These are phyloP conservation scores for Russula foetens DNA, from an alignment of 768 basidiomycete genomes.

Conservation along the genomic window DNA sequence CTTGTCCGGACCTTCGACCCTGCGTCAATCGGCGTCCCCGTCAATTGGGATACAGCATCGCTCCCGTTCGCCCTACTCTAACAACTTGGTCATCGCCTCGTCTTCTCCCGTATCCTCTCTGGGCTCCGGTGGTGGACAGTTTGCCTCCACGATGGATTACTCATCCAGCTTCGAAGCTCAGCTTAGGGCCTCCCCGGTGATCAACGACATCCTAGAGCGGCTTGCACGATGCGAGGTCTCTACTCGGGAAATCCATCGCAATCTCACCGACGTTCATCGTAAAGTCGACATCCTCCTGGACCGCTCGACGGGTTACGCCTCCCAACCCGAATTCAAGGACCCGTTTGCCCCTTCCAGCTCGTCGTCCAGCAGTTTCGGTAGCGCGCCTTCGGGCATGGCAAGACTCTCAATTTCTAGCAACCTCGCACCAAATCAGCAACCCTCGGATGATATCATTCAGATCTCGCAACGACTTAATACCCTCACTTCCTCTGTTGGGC, in stretches of 20 bases:
- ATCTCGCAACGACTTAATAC: conserved; percentile 75
- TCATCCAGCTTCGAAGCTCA: conserved; percentile 56
- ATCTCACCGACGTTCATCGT: conserved; percentile 63
- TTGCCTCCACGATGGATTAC: conserved; percentile 41
- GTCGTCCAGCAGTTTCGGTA: conserved; percentile 12
- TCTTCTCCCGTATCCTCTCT: conserved; percentile 74
- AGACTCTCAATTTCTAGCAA: conserved; percentile 58
- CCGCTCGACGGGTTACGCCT: conserved; percentile 39
- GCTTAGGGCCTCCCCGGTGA: conserved; percentile 65
- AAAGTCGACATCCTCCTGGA: conserved; percentile 75
- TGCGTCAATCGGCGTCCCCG: conserved; percentile 14
- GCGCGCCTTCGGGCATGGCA: conserved; percentile 34
- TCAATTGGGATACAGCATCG: conserved; percentile 21
- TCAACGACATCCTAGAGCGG: conserved; percentile 70
- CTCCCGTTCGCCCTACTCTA: conserved; percentile 37
- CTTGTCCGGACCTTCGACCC: conserved; percentile 12
- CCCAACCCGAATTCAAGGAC: conserved; percentile 69
- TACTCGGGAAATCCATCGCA: conserved; percentile 63
- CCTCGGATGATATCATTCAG: conserved; percentile 61
- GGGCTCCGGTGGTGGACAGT: conserved; percentile 65
- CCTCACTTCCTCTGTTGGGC: conserved; percentile 77
- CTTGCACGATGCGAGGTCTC: conserved; percentile 62
- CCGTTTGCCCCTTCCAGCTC: conserved; percentile 52
- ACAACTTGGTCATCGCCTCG: conserved; percentile 43
- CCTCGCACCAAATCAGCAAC: conserved; percentile 62